Conservation (phyloP, 306 rosid genomes). For the Trifolium dubium region DNA sequence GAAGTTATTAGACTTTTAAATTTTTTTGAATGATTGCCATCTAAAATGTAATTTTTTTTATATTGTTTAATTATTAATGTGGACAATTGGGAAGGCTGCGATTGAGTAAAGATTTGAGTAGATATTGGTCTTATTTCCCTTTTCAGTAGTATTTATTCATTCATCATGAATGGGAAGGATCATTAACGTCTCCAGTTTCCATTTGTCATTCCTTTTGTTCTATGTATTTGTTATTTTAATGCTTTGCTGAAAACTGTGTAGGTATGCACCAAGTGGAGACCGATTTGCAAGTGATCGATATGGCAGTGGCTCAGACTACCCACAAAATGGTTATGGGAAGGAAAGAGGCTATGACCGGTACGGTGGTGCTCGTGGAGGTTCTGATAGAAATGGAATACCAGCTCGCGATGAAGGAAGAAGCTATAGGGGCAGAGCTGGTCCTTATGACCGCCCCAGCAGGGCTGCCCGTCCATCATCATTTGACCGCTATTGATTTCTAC, state of each 20-base stretch:
- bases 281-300: constrained; percentile 77
- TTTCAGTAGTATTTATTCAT: neutral
- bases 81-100: neutral
- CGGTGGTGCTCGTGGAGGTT: constrained; percentile 63
- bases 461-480: constrained; percentile 70
- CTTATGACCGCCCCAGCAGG: constrained; percentile 81
- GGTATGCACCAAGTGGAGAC: constrained; percentile 73
- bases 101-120: constrained; percentile 1
- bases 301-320: constrained; percentile 66
- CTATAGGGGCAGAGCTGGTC: constrained; percentile 76
- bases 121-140: constrained; percentile 14
- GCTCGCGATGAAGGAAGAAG: constrained; percentile 76
- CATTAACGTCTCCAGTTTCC: neutral
- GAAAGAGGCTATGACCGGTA: constrained; percentile 79
- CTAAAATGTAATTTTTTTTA: neutral
- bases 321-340: constrained; percentile 84
- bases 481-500: constrained; percentile 66
- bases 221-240: constrained; percentile 2
- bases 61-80: neutral
- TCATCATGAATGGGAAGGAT: neutral
- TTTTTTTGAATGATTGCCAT: neutral
- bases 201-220: neutral
- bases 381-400: constrained; percentile 65
- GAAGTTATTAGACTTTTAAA: neutral
- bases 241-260: constrained; percentile 39